These are phyloP conservation scores for Globisporangium emineosum DNA, from an alignment of 352 stramenopile genomes.

Conservation along the genomic window DNA sequence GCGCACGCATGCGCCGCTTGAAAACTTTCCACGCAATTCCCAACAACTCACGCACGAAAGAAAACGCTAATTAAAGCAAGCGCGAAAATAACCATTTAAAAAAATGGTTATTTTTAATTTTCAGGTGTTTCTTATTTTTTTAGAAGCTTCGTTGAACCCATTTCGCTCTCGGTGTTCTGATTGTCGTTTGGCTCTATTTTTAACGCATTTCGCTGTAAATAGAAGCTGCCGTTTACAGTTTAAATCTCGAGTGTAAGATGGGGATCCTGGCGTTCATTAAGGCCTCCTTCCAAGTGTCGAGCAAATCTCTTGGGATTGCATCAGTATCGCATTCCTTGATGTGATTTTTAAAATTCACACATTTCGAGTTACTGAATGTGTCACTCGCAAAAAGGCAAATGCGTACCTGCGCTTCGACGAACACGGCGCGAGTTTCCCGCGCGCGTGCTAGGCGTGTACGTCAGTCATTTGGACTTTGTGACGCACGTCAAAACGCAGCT, in stretches of 20 bases:
- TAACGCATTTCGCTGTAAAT: not conserved
- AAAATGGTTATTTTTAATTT: not conserved
- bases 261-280: constrained; percentile 8
- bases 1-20: not conserved
- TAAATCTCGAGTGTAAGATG: no score
- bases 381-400: not conserved
- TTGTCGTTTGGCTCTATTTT: constrained; percentile 4
- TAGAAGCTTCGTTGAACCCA: constrained; percentile 3
- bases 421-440: not conserved
- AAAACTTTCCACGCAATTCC: not conserved
- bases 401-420: constrained; percentile 9
- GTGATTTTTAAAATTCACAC: not conserved
- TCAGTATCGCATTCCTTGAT: not conserved
- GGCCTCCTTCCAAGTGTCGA: no score
- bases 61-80: no score
- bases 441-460: not conserved
- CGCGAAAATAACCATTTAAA: not conserved
- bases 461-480: not conserved
- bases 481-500: constrained; percentile 1
- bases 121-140: not conserved
- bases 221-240: not conserved
- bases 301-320: not conserved
- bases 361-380: no score
- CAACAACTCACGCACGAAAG: not conserved
- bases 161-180: constrained; percentile 6